These are phyloP conservation scores for Keqinozyma sinolaborantium DNA, from an alignment of 1,139 yeast species.

Conservation along the genomic window DNA sequence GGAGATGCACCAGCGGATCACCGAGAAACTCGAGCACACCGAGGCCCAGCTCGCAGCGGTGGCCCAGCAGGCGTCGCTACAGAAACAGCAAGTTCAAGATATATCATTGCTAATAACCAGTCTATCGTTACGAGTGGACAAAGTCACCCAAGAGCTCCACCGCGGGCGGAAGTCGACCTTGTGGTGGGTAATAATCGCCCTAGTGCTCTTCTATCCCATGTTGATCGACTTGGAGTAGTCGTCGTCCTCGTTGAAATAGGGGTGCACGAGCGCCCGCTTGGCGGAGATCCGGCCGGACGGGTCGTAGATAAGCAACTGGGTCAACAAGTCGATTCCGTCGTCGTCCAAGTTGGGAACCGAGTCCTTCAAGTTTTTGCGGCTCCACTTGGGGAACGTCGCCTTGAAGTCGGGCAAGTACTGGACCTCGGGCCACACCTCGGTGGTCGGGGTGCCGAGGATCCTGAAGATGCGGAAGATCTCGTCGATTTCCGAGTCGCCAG, in stretches of 20 bases:
- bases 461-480: conserved; percentile 94
- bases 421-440: conserved; percentile 95
- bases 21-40: background rate
- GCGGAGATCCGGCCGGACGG: conserved; percentile 95
- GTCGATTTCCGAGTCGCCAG: conserved; percentile 97
- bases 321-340: conserved; percentile 80
- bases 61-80: background rate
- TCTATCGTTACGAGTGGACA: background rate
- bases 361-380: conserved; percentile 63
- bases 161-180: background rate
- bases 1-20: background rate
- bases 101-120: background rate
- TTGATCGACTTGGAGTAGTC: conserved; percentile 34
- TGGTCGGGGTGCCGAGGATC: conserved; percentile 91
- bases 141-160: background rate
- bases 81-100: background rate
- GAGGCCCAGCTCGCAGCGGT: background rate
- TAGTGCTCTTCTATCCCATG: conserved; percentile 28
- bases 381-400: conserved; percentile 95
- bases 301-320: conserved; percentile 79
- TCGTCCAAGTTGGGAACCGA: conserved; percentile 79
- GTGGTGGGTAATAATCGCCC: background rate
- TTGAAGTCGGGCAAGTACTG: conserved; percentile 91
- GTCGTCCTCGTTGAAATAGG: conserved; percentile 70
- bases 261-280: conserved; percentile 85